These are phyloP conservation scores for Petasospora rhodanensis DNA, from an alignment of 1,139 yeast species.

Conservation along the genomic window DNA sequence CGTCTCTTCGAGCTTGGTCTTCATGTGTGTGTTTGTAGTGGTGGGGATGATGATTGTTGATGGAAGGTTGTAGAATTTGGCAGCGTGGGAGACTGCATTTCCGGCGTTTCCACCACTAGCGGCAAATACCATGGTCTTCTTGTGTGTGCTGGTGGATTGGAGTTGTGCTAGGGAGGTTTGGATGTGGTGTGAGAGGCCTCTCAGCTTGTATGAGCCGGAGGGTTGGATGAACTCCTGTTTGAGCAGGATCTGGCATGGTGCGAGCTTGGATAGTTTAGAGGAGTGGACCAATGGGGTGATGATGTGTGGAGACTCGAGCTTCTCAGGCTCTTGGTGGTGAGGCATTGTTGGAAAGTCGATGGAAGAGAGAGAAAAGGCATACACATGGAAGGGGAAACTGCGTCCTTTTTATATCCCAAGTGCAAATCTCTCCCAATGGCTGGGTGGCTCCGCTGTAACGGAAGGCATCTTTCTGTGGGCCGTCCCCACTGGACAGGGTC, in stretches of 20 bases:
- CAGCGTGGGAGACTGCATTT: constrained; percentile 65
- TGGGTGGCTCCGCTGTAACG: no score
- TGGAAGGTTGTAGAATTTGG: constrained; percentile 38
- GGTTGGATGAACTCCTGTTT: constrained; percentile 69
- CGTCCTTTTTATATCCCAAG: no score
- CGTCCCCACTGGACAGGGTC: no score
- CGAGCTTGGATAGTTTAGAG: constrained; percentile 29
- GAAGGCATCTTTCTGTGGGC: no score
- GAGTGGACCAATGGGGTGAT: constrained; percentile 43
- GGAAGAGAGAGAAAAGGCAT: no score
- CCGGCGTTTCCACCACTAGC: constrained; percentile 83
- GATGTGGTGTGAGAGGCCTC: constrained; percentile 57
- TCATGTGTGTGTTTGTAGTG: constrained; percentile 39
- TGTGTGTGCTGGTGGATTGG: not conserved
- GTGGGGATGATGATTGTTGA: constrained; percentile 68
- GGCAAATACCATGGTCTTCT: constrained; percentile 45
- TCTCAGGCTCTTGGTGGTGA: no score
- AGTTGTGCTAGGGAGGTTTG: constrained; percentile 15
- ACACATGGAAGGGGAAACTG: no score
- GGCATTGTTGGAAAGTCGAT: no score
- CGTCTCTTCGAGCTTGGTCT: constrained; percentile 35
- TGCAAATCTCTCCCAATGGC: no score
- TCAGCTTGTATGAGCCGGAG: constrained; percentile 64
- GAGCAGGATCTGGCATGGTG: constrained; percentile 47
- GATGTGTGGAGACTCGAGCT: no score